Evolutionary conservation across 2,329 filamentous ascomycete genomes (phyloP).

Genomic region (Talaromyces rugulosus): DNA sequence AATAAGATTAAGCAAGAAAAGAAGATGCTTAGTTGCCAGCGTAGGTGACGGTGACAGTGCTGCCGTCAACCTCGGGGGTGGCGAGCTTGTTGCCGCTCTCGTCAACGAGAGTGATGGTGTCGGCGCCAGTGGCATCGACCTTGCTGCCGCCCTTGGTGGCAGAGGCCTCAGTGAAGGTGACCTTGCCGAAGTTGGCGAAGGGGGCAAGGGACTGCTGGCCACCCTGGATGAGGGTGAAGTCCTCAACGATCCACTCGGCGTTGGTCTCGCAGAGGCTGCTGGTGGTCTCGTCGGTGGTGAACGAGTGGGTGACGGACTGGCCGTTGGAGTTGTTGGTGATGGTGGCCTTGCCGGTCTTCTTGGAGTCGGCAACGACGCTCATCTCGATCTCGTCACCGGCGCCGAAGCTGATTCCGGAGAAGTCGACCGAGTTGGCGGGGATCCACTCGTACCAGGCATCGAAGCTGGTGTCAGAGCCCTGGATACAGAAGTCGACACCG

Average conservation of each 20-base stretch:
- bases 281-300: slow-evolving; percentile 36
- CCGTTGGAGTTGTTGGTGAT: slow-evolving; percentile 53
- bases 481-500: slow-evolving; percentile 53
- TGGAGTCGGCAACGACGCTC: slow-evolving; percentile 39
- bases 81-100: slow-evolving; percentile 36
- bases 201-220: slow-evolving; percentile 37
- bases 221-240: slow-evolving; percentile 38
- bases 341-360: slow-evolving; percentile 41
- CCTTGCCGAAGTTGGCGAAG: slow-evolving; percentile 46
- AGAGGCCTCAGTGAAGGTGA: slow-evolving; percentile 35
- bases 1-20: neutral
- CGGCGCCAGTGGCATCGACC: slow-evolving; percentile 32
- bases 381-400: slow-evolving; percentile 45
- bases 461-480: slow-evolving; percentile 36
- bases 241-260: slow-evolving; percentile 62
- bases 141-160: slow-evolving; percentile 18
- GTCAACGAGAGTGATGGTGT: slow-evolving; percentile 44
- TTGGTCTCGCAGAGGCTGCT: slow-evolving; percentile 52
- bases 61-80: slow-evolving; percentile 21
- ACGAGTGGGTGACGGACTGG: slow-evolving; percentile 49
- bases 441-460: slow-evolving; percentile 62
- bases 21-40: neutral
- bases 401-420: slow-evolving; percentile 42
- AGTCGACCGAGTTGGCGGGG: slow-evolving; percentile 53
- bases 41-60: slow-evolving; percentile 24